phyloP scores from a whole-genome alignment of 2,329 filamentous ascomycete species.

The Ophiognomonia clavigignenti-juglandacearum region DNA sequence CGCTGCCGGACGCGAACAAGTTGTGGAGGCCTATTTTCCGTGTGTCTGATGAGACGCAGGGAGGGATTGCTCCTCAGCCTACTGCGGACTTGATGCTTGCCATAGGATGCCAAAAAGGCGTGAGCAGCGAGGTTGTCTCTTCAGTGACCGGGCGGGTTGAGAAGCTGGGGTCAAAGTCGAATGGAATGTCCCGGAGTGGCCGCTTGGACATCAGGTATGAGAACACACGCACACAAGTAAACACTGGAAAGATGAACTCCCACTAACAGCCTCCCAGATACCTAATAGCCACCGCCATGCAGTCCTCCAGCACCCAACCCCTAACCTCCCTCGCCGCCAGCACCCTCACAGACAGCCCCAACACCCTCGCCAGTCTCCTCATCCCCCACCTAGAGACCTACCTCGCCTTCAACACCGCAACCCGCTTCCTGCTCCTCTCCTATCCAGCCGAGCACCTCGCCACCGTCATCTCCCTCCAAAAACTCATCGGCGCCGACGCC shows the following conservation, averaged over 20 bases:
- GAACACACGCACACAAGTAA: not conserved
- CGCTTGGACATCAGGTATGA: slow-evolving; percentile 54
- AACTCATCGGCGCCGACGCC: slow-evolving; percentile 49
- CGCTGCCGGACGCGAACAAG: slow-evolving; percentile 42
- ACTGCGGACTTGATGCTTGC: slow-evolving; percentile 56
- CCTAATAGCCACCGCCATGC: slow-evolving; percentile 56
- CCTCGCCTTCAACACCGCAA: slow-evolving; percentile 45
- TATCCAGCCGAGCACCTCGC: slow-evolving; percentile 52
- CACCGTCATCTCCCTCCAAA: slow-evolving; percentile 53
- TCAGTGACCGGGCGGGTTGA: slow-evolving; percentile 49
- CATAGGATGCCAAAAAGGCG: slow-evolving; percentile 51
- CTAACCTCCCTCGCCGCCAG: slow-evolving; percentile 44
- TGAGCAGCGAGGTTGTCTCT: slow-evolving; percentile 44
- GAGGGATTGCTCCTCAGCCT: slow-evolving; percentile 26
- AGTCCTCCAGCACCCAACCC: slow-evolving; percentile 48
- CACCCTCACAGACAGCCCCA: slow-evolving; percentile 50
- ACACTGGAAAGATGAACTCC: not conserved
- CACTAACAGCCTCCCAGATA: slow-evolving; percentile 36
- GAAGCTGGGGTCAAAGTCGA: slow-evolving; percentile 46
- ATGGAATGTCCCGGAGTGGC: slow-evolving; percentile 46
- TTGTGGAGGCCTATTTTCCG: slow-evolving; percentile 51
- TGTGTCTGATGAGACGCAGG: slow-evolving; percentile 29
- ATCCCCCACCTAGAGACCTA: slow-evolving; percentile 59
- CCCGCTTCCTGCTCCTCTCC: slow-evolving; percentile 54
- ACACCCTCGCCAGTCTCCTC: slow-evolving; percentile 52